A percentile compares a stretch with the other conserved stretches of the same genome.
Evolutionary conservation across 2,329 filamentous ascomycete genomes (phyloP).

Genomic region (Microdochium nivale): DNA sequence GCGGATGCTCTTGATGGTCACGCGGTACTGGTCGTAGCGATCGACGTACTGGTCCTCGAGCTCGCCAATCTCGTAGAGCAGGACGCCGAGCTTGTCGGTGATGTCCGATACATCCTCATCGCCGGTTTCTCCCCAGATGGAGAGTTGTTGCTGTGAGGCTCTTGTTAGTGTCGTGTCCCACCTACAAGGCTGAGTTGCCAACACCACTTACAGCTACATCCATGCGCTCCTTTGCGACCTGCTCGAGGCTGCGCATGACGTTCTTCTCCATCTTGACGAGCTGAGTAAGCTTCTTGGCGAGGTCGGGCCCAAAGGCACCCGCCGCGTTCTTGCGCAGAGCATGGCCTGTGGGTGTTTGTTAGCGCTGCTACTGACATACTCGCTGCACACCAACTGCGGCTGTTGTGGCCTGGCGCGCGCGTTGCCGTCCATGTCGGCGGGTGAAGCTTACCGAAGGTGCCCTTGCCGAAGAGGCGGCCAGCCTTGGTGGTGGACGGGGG

Average conservation of each 20-base stretch:
- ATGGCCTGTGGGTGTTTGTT: slow-evolving; percentile 38
- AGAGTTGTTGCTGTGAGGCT: slow-evolving; percentile 85
- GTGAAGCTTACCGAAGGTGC: slow-evolving; percentile 66
- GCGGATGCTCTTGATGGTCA: slow-evolving; percentile 98
- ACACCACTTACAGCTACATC: slow-evolving; percentile 76
- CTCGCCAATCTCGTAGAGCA: slow-evolving; percentile 97
- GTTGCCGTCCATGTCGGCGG: no score
- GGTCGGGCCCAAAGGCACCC: slow-evolving; percentile 73
- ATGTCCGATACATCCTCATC: slow-evolving; percentile 98
- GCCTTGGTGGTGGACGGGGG: slow-evolving; percentile 87
- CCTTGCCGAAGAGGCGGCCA: slow-evolving; percentile 78
- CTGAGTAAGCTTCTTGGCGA: slow-evolving; percentile 95
- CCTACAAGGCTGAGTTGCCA: background rate
- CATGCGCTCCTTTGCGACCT: slow-evolving; percentile 93
- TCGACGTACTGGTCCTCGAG: slow-evolving; percentile 98
- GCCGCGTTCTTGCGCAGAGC: slow-evolving; percentile 65
- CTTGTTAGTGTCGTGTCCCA: slow-evolving; percentile 3
- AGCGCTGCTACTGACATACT: slow-evolving; percentile 10
- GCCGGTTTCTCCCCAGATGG: slow-evolving; percentile 89
- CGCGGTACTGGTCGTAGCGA: slow-evolving; percentile 97
- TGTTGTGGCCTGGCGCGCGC: no score
- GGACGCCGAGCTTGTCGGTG: slow-evolving; percentile 94
- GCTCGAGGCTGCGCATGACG: slow-evolving; percentile 96
- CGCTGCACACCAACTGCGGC: background rate
- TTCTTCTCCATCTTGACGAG: slow-evolving; percentile 99